Conservation (phyloP, 495 filamentous ascomycete species). For the Cairneyella variabilis region DNA sequence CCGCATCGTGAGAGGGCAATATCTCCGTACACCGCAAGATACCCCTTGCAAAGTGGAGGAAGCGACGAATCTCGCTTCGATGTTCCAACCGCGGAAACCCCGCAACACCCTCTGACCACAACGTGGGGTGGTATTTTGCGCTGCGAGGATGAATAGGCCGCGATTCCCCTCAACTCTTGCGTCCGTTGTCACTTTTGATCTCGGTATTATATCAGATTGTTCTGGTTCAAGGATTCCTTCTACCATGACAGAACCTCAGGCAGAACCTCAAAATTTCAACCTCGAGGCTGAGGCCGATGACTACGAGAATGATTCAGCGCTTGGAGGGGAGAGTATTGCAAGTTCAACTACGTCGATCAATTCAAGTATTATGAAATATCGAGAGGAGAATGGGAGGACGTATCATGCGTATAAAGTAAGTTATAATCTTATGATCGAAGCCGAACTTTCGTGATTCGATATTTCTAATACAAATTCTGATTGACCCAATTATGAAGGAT, state of each 20-base stretch:
- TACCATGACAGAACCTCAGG: not conserved
- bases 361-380: not conserved
- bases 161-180: not conserved
- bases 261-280: not conserved
- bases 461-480: no score
- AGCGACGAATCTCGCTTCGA: not conserved
- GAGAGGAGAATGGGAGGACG: not conserved
- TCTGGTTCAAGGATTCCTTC: not conserved
- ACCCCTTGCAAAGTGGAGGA: not conserved
- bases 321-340: not conserved
- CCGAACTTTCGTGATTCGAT: no score
- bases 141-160: not conserved
- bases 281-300: not conserved
- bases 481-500: no score
- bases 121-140: not conserved
- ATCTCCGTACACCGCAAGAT: not conserved
- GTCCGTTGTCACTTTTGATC: not conserved
- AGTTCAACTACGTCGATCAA: not conserved
- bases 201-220: not conserved
- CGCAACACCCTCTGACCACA: not conserved
- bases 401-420: no score
- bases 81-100: not conserved
- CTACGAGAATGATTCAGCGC: not conserved
- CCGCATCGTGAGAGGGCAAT: no score
- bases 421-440: no score